Percentiles rank a stretch among this genome's conserved stretches.
Conservation (phyloP, 306 rosid species). For the Lithocarpus polystachyus region DNA sequence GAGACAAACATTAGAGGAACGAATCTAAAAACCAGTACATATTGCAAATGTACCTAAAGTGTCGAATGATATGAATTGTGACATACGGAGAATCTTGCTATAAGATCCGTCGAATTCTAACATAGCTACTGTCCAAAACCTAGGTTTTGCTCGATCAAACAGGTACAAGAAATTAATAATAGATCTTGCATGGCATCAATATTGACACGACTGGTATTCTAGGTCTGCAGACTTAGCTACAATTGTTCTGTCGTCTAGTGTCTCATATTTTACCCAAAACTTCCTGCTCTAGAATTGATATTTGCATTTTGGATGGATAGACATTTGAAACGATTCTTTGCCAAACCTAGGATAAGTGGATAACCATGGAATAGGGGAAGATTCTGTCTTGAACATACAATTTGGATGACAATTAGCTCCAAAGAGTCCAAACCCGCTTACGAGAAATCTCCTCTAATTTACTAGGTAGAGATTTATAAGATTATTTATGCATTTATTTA, state of each 20-base stretch:
- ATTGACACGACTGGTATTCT: background rate
- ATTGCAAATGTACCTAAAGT: background rate
- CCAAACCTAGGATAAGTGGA: background rate
- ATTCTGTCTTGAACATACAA: background rate
- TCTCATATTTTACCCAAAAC: too few relatives aligned
- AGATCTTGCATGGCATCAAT: background rate
- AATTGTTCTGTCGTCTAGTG: background rate
- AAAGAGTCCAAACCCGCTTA: too few relatives aligned
- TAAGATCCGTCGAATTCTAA: background rate
- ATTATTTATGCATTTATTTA: too few relatives aligned
- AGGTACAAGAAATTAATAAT: background rate
- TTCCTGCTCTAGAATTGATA: too few relatives aligned
- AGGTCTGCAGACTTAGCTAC: background rate
- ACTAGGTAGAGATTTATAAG: too few relatives aligned
- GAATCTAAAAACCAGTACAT: background rate
- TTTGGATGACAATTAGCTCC: background rate
- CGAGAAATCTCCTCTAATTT: accelerated
- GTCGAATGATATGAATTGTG: background rate
- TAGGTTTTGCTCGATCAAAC: background rate
- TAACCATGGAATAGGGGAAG: background rate
- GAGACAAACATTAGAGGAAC: background rate
- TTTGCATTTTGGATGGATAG: too few relatives aligned
- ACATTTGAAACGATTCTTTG: background rate
- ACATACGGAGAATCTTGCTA: background rate
- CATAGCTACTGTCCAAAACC: background rate